phyloP scores from a whole-genome alignment of 768 basidiomycete genomes.

The Lentinula sp. region DNA sequence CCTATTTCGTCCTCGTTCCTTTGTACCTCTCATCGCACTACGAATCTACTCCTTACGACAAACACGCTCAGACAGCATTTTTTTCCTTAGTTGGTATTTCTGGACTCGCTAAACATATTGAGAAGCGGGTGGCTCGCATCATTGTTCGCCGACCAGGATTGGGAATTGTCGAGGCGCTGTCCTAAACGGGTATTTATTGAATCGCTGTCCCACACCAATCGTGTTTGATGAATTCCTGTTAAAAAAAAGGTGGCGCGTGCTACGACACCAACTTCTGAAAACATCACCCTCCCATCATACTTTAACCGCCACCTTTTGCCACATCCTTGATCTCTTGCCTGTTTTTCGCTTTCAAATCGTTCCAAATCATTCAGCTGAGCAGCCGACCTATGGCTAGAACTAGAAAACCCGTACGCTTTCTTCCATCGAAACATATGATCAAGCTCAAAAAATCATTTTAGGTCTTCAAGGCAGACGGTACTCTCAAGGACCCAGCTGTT shows the following conservation, averaged over 20 bases:
- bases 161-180: background rate
- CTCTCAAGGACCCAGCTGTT: background rate
- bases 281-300: background rate
- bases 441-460: background rate
- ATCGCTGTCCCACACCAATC: background rate
- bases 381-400: background rate
- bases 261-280: background rate
- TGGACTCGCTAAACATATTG: background rate
- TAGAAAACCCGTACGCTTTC: background rate
- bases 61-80: background rate
- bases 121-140: background rate
- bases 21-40: background rate
- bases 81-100: background rate
- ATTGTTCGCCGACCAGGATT: background rate
- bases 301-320: background rate
- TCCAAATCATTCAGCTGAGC: no score
- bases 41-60: background rate
- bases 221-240: background rate
- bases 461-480: background rate
- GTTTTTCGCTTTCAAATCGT: no score
- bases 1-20: background rate
- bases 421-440: background rate
- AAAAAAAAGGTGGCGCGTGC: background rate
- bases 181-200: background rate
- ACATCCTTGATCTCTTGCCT: background rate